phyloP scores from a whole-genome alignment of 139 green algal species.

The Chloropicon primus region DNA sequence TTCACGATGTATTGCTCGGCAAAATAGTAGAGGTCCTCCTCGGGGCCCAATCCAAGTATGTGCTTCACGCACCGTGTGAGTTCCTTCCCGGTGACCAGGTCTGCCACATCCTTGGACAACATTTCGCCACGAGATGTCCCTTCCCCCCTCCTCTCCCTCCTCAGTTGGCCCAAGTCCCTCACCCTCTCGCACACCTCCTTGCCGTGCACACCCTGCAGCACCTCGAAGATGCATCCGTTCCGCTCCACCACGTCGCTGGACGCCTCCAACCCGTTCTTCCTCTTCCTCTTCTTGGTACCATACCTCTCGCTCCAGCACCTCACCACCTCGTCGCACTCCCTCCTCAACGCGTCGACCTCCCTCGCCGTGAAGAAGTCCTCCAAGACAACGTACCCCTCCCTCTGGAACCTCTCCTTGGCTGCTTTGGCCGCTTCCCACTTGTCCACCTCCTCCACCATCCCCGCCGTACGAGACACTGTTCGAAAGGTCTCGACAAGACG shows the following conservation, averaged over 20 bases:
- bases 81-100: too few species aligned
- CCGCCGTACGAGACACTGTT: background rate
- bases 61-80: too few species aligned
- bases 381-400: background rate
- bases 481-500: too few species aligned
- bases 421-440: too few species aligned
- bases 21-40: background rate
- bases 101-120: background rate
- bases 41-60: too few species aligned
- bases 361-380: background rate
- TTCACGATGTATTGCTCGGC: background rate
- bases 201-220: too few species aligned
- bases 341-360: background rate
- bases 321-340: background rate
- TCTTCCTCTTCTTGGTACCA: too few species aligned
- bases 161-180: too few species aligned
- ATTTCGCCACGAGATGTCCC: background rate
- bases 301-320: background rate
- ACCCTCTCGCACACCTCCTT: too few species aligned
- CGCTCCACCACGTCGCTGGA: background rate
- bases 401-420: background rate
- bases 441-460: background rate
- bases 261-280: background rate
- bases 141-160: background rate
- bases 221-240: background rate